Base-by-base conservation (phyloP, 805 yeast genomes). In the Teunomyces tritomae region DNA sequence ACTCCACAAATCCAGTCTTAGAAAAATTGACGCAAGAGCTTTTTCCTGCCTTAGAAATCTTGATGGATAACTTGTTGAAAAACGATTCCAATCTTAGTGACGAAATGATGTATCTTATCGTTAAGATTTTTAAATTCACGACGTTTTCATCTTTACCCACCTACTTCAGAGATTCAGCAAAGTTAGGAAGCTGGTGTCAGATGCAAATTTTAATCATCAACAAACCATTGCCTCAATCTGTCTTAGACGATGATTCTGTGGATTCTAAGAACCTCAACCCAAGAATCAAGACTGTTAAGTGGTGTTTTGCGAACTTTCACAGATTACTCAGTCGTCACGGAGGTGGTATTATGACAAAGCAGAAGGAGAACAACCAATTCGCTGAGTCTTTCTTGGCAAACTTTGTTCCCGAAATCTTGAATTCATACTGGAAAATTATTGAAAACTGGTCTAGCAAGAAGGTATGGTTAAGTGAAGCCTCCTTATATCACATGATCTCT, bases 251-350 rank as follows among this genome's bases (percentile, higher is more conserved):
- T 37, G 68, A 64, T 36, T 50, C 59, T 2, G 30, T 54, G 4
- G 75, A 70, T 13, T 50, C 52, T 5, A 61, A 73, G 48, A 50
- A 55, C n/a, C 42, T 55, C 16, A 72, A 78, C 56, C 84, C 75
- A 5, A 53, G 76, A 49, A 57, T 69, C 37, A 73, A 71, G 52
- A 61, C 75, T 9, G 68, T 71, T 33, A 73, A 73, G 55, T 73
- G 78, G 77, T 68, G 75, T 47, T 73, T 70, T 53, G 77, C 69
- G 14, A 73, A 73, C 49, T 59, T 73, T 42, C 70, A 71, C 45
- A 57, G 76, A 50, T 57, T 73, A 20, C 65, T 73, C 46, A 62
- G 63, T 51, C 71, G 74, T 50, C 76, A 72, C 49, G 77, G 77
- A 29, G 77, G 77, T 41, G 77, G 77, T 3, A 49, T 61, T 32